A percentile compares a stretch with the other conserved stretches of the same genome.
phyloP scores from a whole-genome alignment of 2,329 filamentous ascomycete species.

The Botrytis medusae region DNA sequence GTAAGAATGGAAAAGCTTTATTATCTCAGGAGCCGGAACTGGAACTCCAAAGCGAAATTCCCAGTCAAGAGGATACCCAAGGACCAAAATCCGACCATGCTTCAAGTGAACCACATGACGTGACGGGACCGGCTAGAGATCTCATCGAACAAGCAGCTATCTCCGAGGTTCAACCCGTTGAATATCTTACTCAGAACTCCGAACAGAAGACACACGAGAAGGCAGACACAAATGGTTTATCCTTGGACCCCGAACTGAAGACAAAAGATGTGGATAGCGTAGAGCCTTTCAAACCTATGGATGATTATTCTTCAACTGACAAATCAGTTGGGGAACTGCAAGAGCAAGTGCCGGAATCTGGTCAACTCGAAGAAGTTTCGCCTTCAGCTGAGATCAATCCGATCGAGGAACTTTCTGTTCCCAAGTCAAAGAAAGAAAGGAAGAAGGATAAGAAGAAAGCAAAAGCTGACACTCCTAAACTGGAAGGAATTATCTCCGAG shows the following conservation, averaged over 20 bases:
- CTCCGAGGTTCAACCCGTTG: background rate
- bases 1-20: slow-evolving; percentile 7
- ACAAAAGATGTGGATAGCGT: background rate
- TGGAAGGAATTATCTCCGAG: background rate
- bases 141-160: background rate
- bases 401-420: slow-evolving; percentile 21
- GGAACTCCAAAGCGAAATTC: background rate
- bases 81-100: slow-evolving; percentile 1
- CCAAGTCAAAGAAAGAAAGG: slow-evolving; percentile 30
- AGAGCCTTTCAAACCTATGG: background rate
- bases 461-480: background rate
- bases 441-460: slow-evolving; percentile 23
- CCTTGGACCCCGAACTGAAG: background rate
- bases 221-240: background rate
- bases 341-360: slow-evolving; percentile 15
- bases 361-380: slow-evolving; percentile 7
- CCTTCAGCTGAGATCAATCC: slow-evolving; percentile 12
- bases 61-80: background rate
- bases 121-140: background rate
- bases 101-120: slow-evolving; percentile 20
- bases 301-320: background rate
- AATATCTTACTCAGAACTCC: background rate
- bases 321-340: background rate
- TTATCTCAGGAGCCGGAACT: background rate
- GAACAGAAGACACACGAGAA: background rate